Evolutionary conservation across 164 flowering plant genomes (phyloP).

Genomic region (Nymphaea thermarum): DNA sequence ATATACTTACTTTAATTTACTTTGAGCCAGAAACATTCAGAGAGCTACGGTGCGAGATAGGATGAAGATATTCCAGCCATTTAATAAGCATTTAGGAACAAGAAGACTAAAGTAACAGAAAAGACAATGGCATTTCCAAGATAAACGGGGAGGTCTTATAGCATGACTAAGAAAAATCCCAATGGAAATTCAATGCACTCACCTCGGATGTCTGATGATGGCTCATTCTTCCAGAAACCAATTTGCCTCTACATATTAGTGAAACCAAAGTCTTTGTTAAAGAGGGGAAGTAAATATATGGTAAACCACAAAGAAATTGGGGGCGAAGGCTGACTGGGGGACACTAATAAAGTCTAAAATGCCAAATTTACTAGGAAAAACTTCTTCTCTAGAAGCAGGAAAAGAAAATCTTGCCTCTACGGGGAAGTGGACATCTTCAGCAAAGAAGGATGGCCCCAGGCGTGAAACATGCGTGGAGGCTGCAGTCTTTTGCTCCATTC

Average conservation of each 20-base stretch:
- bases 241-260: constrained; percentile 37
- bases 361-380: neutral
- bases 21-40: neutral
- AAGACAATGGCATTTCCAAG: neutral
- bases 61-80: neutral
- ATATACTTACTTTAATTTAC: too few relatives aligned
- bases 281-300: too few relatives aligned
- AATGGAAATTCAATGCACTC: constrained; percentile 7
- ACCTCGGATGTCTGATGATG: constrained; percentile 28
- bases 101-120: neutral
- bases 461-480: constrained; percentile 14
- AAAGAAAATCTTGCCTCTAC: constrained; percentile 26
- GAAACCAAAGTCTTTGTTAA: neutral
- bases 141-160: neutral
- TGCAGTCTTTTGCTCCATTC: constrained; percentile 28
- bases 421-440: constrained; percentile 27
- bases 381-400: too few relatives aligned
- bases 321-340: neutral
- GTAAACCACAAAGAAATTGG: neutral
- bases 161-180: neutral
- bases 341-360: too few relatives aligned
- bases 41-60: neutral
- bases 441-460: constrained; percentile 22
- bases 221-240: constrained; percentile 48
- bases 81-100: too few relatives aligned